Base-by-base conservation (phyloP, 345 rosid species). In the Citrus trifoliata region DNA sequence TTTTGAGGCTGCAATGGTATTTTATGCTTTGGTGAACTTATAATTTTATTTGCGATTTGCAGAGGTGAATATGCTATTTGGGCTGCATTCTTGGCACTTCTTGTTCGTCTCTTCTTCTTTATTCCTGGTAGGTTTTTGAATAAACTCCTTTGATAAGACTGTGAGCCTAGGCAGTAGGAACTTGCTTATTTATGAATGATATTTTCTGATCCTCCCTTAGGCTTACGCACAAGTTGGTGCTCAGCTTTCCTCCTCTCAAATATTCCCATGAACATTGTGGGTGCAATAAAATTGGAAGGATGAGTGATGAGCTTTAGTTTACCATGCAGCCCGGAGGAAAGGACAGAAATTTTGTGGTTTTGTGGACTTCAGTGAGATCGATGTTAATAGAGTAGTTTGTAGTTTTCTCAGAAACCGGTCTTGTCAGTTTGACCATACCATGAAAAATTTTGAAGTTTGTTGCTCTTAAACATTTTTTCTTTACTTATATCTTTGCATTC, bases 61-160 rank as follows among this genome's bases (percentile, higher is more conserved):
- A 96, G 98, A 88, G 92, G 97, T 69, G 97, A 96, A 30, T 92
- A 93, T 91, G 99, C 98, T 28, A 48, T 89, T 33, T 96, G 97
- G 99, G 62, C 94, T 30, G 93, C 97, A 18, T 91, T 96, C 81
- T 56, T 94, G 61, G 93, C 92, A 7, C 92, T 96, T 84, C 87
- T 96, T 48, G 89, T 89, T 66, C 98, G 98, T 30, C 89, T 93
- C 18, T 92, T 96, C 89, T 96, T 91, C 86, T 59, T 84, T 70
- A 84, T 93, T 70, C 98, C 99, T 68, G 99, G 99, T 93, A 85
- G 33, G 70, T 79, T 71, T 69, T 79, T 51, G 59, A 61, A 60
- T 68, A 64, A 16, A 10, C 53, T 24, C 51, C 69, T 67, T 25
- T 2, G 28, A 27, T 28, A n/a, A n/a, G 62, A 65, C 21, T 35